Evolutionary conservation across 2,329 filamentous ascomycete species (phyloP).

Genomic region (Aspergillus fischeri): DNA sequence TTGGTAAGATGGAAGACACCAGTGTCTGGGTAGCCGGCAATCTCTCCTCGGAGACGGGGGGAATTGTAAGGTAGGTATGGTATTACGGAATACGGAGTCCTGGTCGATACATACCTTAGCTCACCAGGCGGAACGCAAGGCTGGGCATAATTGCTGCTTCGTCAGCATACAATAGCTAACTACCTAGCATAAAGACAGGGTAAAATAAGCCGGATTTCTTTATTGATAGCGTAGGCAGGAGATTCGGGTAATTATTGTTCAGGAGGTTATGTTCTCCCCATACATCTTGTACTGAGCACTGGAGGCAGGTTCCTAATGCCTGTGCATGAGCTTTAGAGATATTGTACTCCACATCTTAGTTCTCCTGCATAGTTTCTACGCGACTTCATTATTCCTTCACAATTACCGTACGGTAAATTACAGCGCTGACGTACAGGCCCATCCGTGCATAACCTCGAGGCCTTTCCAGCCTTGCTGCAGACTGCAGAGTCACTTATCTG

Average conservation of each 20-base stretch:
- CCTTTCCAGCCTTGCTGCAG: constrained; percentile 10
- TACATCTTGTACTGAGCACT: background rate
- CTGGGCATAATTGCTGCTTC: background rate
- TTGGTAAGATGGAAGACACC: background rate
- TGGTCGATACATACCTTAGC: background rate
- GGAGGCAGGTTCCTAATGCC: background rate
- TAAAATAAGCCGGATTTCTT: background rate
- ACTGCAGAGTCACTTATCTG: constrained; percentile 7
- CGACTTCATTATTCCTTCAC: background rate
- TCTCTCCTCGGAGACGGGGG: background rate
- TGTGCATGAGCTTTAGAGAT: background rate
- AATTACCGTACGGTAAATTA: constrained; percentile 6
- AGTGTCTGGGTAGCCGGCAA: background rate
- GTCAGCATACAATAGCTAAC: background rate
- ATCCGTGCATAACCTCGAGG: constrained; percentile 2
- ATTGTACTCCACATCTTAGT: background rate
- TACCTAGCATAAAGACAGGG: background rate
- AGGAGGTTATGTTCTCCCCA: background rate
- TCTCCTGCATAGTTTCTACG: background rate
- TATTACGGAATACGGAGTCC: background rate
- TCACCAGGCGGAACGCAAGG: background rate
- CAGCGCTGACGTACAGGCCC: background rate
- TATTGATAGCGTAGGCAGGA: background rate
- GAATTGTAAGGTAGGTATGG: background rate
- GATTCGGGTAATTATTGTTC: background rate